These are phyloP conservation scores for Floccularia luteovirens DNA, from an alignment of 768 basidiomycete genomes.

Conservation along the genomic window DNA sequence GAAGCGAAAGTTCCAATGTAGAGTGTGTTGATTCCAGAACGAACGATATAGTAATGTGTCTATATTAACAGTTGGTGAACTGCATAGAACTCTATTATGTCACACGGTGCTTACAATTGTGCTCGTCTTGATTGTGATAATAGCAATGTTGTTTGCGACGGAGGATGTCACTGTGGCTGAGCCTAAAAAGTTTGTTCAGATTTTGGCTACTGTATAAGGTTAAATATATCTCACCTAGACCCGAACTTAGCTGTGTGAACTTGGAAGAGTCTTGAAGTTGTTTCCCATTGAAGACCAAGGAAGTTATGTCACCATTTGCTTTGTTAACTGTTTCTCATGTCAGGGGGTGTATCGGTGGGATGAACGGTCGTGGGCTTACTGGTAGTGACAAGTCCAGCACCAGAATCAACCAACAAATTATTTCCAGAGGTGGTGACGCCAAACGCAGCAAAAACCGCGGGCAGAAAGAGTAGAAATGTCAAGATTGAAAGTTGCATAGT, in stretches of 20 bases:
- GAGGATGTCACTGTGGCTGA: conserved; percentile 32
- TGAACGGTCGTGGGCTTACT: conserved; percentile 16
- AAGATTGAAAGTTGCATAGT: conserved; percentile 16
- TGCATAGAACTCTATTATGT: neutral
- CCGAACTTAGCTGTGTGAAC: conserved; percentile 39
- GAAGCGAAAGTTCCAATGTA: conserved; percentile 39
- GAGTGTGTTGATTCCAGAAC: conserved; percentile 32
- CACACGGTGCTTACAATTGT: conserved; percentile 25
- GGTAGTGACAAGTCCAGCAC: conserved; percentile 34
- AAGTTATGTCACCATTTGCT: conserved; percentile 37
- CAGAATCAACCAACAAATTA: conserved; percentile 34
- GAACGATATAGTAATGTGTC: conserved; percentile 40
- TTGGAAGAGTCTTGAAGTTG: conserved; percentile 37
- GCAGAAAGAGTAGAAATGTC: conserved; percentile 17
- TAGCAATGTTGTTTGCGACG: conserved; percentile 29
- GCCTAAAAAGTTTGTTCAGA: conserved; percentile 13
- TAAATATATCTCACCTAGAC: conserved; percentile 22
- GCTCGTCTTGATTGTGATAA: conserved; percentile 33
- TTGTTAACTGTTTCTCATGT: conserved; percentile 23
- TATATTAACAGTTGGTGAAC: conserved; percentile 8
- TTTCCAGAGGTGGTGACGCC: conserved; percentile 34
- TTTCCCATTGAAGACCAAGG: conserved; percentile 34
- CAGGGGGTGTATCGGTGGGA: neutral
- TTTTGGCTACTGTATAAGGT: neutral
- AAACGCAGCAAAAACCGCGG: conserved; percentile 33